Evolutionary conservation across 192 early-diverging fungal species (phyloP), one percentile per base, ranked within the genome.

Genomic region (Allomyces arbusculus): DNA sequence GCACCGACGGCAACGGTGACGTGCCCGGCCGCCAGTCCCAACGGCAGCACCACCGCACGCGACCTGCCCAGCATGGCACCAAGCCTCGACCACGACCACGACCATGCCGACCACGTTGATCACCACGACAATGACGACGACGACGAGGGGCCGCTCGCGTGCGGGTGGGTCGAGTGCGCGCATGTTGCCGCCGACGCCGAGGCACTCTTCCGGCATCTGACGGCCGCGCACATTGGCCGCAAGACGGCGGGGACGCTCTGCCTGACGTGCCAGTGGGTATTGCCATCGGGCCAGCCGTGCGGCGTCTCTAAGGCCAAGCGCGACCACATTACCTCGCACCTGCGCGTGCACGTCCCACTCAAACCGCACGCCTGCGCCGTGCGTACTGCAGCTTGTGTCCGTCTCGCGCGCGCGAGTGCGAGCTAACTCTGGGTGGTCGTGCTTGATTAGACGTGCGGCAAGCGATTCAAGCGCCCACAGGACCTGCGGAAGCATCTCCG

Each of bases 401-500:
- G 33, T 8, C 0, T 40, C 33, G 33, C 0, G 7, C 33, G 33
- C 33, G 33, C 33, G 2, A 3, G 7, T 7, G 33, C 33, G 33
- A 40, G 33, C 33, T 40, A 40, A 40, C 33, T 40, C 33, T 40
- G 4, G 33, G 33, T 8, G 33, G 33, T 40, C 7, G 33, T 40
- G 33, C 3, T 3, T 8, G 7, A 28, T 3, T 75, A 88, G 83
- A 67, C 65, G 58, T 94, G 91, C 75, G 69, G 76, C 44, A 90
- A 92, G 70, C 71, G 85, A 9, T 95, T 94, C 76, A 95, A 95
- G 77, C 81, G 91, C 16, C 90, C 89, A 10, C 93, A 95, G 79
- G 93, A 95, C 73, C 73, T 95, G 71, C 89, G 88, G 74, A 95
- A 95, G 73, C 93, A 95, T 74, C 88, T 89, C 72, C 85, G 82